phyloP scores from a whole-genome alignment of 2,329 filamentous ascomycete species.

The Pseudopithomyces maydicus region DNA sequence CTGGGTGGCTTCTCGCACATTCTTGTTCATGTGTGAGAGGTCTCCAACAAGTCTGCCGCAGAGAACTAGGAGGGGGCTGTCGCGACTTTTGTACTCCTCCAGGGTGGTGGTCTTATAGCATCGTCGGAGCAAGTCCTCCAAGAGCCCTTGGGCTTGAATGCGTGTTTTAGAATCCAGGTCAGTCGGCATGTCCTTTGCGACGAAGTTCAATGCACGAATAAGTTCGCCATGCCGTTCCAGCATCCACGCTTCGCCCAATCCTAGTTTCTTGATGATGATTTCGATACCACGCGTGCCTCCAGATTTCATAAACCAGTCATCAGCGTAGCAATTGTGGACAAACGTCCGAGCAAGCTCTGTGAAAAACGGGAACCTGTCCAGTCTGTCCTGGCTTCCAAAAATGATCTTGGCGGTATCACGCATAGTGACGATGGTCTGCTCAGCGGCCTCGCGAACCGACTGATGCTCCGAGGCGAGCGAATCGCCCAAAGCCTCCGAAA shows the following conservation, averaged over 20 bases:
- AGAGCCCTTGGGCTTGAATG: constrained; percentile 78
- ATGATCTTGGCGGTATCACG: constrained; percentile 77
- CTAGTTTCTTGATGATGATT: constrained; percentile 81
- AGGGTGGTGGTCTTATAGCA: constrained; percentile 81
- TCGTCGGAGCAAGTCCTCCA: constrained; percentile 77
- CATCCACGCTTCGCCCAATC: constrained; percentile 84
- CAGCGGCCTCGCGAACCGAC: constrained; percentile 80
- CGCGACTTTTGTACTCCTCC: constrained; percentile 73
- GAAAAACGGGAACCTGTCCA: constrained; percentile 83
- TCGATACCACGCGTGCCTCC: constrained; percentile 91
- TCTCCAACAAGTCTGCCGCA: constrained; percentile 87
- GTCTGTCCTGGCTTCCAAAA: constrained; percentile 74
- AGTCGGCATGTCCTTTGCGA: constrained; percentile 96
- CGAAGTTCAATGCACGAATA: constrained; percentile 88
- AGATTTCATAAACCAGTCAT: constrained; percentile 98
- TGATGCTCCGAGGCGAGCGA: constrained; percentile 84
- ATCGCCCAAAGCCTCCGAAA: constrained; percentile 89
- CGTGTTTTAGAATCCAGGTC: constrained; percentile 92
- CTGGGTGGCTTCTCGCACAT: constrained; percentile 87
- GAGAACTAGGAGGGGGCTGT: constrained; percentile 72
- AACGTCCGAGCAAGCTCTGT: constrained; percentile 80
- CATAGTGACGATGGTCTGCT: constrained; percentile 77
- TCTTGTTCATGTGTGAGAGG: constrained; percentile 92
- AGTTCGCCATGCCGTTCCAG: constrained; percentile 83
- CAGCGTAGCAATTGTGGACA: constrained; percentile 93